Base-by-base conservation (phyloP, 306 rosid species). In the Gastrolobium bilobum region DNA sequence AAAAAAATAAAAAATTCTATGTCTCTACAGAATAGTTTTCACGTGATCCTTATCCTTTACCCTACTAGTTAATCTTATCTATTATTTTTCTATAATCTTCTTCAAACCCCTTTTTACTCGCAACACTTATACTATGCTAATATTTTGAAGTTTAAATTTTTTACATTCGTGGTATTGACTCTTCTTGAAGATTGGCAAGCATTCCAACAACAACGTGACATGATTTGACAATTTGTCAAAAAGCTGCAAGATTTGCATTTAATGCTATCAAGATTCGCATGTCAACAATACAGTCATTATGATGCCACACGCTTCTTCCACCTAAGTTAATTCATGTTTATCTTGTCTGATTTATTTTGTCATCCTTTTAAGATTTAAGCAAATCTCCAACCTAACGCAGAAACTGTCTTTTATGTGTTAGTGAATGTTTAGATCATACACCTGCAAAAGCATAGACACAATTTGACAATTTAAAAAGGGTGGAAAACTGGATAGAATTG, bases 201-300 rank as follows among this genome's bases (percentile, higher is more conserved):
- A 83, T 48, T 43, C 52, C 52, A 80, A 71, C 76, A 70, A 66
- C 54, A 80, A 75, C 9, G 51, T 38, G 82, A 73, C 77, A 74
- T 44, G 58, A 72, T 47, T 78, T 52, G 82, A 77, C 67, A 79
- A 74, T 47, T 84, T 69, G 80, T 69, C 80, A 74, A 84, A 85
- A 73, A 42, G 80, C 58, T 56, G 60, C 39, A 60, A 67, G 50
- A 83, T 86, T 73, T 80, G 73, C 69, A 67, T 37, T 43, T 75
- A 69, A 78, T 43, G 81, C 58, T 50, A 47, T 82, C 42, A 63
- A 73, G 80, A 82, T 74, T 82, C 67, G 6, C 48, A 60, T 77
- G 84, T 77, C 74, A 80, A 86, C 69, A 62, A 13, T 63, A 9
- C 51, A 65, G 81, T 81, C 39, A 81, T 77, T 43, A 44, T 47